Evolutionary conservation across 768 basidiomycete genomes (phyloP).

Genomic region (Leccinum arenicola): DNA sequence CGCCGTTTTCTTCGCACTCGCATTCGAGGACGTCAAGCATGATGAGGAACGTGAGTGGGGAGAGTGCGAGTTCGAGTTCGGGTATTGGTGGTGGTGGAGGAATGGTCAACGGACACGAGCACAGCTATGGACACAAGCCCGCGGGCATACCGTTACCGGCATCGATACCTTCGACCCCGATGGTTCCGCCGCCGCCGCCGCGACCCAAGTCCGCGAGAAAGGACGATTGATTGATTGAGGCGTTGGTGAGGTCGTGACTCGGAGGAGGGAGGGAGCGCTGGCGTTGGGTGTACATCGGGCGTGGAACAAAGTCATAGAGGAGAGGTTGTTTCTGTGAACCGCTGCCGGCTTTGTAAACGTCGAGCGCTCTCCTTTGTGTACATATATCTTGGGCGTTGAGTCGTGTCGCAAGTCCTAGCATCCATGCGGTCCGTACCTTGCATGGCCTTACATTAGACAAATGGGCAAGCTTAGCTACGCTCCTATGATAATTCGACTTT

Average conservation of each 20-base stretch:
- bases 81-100: neutral
- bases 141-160: constrained; percentile 16
- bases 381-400: neutral
- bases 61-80: neutral
- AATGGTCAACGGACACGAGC: neutral
- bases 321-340: neutral
- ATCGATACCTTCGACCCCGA: constrained; percentile 18
- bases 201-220: constrained; percentile 20
- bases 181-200: constrained; percentile 19
- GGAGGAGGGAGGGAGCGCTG: neutral
- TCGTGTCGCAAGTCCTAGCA: too few species aligned
- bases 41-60: constrained; percentile 15
- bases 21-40: neutral
- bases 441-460: too few species aligned
- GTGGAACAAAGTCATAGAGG: neutral
- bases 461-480: too few species aligned
- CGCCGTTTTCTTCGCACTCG: constrained; percentile 15
- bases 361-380: neutral
- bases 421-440: too few species aligned
- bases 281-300: neutral
- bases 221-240: constrained; percentile 21
- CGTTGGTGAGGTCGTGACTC: neutral
- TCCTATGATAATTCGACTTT: too few species aligned
- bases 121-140: neutral
- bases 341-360: neutral